phyloP scores from a whole-genome alignment of 306 rosid species.

The Canavalia gladiata region DNA sequence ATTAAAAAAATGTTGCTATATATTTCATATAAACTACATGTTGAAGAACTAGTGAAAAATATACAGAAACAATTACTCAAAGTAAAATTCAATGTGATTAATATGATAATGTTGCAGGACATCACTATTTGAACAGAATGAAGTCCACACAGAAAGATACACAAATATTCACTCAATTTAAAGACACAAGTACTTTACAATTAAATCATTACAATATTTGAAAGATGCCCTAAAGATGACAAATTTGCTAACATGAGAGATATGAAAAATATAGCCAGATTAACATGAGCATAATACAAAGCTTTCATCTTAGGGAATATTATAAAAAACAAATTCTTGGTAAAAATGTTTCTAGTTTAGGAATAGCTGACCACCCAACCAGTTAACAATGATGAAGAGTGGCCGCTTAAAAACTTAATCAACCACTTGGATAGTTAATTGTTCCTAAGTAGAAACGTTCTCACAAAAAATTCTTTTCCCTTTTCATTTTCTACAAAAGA shows the following conservation, averaged over 20 bases:
- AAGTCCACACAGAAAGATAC: constrained; percentile 17
- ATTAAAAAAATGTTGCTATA: background rate
- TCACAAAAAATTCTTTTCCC: background rate
- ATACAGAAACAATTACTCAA: constrained; percentile 38
- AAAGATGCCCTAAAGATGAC: constrained; percentile 8
- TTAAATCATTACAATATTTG: constrained; percentile 23
- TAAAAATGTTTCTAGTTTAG: background rate
- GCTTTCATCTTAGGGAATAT: background rate
- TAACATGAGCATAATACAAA: constrained; percentile 5
- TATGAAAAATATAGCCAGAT: constrained; percentile 32
- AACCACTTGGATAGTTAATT: constrained; percentile 1
- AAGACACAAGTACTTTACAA: background rate
- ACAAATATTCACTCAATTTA: background rate
- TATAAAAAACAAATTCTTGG: background rate
- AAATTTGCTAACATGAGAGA: constrained; percentile 17
- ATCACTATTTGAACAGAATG: background rate
- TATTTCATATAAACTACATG: background rate
- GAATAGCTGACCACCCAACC: constrained; percentile 9
- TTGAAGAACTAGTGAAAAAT: constrained; percentile 34
- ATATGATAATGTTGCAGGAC: background rate
- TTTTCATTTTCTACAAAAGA: background rate
- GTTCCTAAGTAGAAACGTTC: background rate
- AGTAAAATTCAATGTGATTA: constrained; percentile 13
- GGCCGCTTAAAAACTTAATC: background rate
- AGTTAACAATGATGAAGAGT: constrained; percentile 1